Evolutionary conservation across 345 rosid genomes (phyloP).

Genomic region (Litchi chinensis): DNA sequence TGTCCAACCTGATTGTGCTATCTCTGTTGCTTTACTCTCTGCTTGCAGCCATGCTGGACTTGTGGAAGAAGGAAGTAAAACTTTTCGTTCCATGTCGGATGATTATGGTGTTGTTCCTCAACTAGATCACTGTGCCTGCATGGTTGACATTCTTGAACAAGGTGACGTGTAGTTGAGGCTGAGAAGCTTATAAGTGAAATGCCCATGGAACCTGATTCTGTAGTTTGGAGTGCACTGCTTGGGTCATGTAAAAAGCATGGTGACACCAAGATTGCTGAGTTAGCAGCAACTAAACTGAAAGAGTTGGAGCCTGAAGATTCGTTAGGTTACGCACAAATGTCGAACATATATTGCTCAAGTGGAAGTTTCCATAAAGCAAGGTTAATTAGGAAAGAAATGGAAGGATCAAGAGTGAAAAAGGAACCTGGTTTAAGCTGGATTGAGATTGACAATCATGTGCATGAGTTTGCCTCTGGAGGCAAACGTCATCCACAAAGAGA

Average conservation of each 20-base stretch:
- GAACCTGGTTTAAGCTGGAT: constrained; percentile 94
- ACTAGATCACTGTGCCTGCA: constrained; percentile 83
- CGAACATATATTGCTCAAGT: constrained; percentile 73
- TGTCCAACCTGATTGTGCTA: constrained; percentile 66
- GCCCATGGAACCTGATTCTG: constrained; percentile 82
- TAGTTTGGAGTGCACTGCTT: constrained; percentile 84
- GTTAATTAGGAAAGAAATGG: constrained; percentile 61
- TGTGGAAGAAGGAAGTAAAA: constrained; percentile 66
- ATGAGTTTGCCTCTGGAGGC: constrained; percentile 84
- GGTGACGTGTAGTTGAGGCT: constrained; percentile 73
- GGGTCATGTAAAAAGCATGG: constrained; percentile 86
- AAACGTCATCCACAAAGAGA: constrained; percentile 57
- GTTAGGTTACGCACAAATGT: constrained; percentile 72
- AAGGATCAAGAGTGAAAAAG: constrained; percentile 57
- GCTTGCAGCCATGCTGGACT: constrained; percentile 90
- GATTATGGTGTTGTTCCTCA: constrained; percentile 54
- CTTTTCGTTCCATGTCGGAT: constrained; percentile 60
- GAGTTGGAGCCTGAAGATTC: constrained; percentile 66
- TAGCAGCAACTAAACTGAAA: constrained; percentile 61
- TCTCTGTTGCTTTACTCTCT: constrained; percentile 73
- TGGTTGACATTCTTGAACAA: constrained; percentile 80
- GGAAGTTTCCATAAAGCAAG: constrained; percentile 74
- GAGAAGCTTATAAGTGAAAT: constrained; percentile 54
- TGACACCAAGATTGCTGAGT: constrained; percentile 53
- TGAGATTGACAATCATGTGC: constrained; percentile 62